These are phyloP conservation scores for Kockovaella imperatae DNA, from an alignment of 768 basidiomycete species.

Conservation along the genomic window DNA sequence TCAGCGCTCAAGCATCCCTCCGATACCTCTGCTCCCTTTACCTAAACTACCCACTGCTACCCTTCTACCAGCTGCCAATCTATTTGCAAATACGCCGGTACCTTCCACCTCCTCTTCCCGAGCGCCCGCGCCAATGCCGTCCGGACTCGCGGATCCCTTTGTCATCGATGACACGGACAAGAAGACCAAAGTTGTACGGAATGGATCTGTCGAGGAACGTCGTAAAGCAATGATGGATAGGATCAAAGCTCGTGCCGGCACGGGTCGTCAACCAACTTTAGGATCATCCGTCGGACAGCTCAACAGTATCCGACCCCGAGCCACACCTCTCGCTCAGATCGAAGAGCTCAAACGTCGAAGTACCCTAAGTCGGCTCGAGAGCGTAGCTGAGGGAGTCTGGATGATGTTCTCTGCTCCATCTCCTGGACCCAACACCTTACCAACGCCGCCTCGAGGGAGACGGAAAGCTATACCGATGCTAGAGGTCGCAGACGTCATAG, in stretches of 20 bases:
- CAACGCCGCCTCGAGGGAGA: conserved; percentile 23
- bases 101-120: conserved; percentile 2
- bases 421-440: conserved; percentile 16
- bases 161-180: conserved; percentile 15
- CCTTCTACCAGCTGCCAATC: conserved; percentile 23
- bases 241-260: conserved; percentile 38
- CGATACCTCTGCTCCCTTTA: conserved; percentile 30
- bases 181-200: conserved; percentile 20
- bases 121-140: conserved; percentile 2
- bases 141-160: conserved; percentile 30
- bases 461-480: conserved; percentile 40
- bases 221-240: conserved; percentile 40
- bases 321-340: conserved; percentile 26
- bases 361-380: conserved; percentile 42
- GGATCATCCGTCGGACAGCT: conserved; percentile 17
- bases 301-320: conserved; percentile 7
- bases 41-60: conserved; percentile 30
- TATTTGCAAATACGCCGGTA: conserved; percentile 13
- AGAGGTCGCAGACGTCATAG: conserved; percentile 43
- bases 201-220: conserved; percentile 35
- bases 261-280: conserved; percentile 10
- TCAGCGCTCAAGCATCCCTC: conserved; percentile 24
- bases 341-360: conserved; percentile 42
- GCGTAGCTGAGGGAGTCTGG: conserved; percentile 45
- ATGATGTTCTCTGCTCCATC: conserved; percentile 41